Evolutionary conservation across 2,329 filamentous ascomycete species (phyloP).

Genomic region (Sporothrix humicola): DNA sequence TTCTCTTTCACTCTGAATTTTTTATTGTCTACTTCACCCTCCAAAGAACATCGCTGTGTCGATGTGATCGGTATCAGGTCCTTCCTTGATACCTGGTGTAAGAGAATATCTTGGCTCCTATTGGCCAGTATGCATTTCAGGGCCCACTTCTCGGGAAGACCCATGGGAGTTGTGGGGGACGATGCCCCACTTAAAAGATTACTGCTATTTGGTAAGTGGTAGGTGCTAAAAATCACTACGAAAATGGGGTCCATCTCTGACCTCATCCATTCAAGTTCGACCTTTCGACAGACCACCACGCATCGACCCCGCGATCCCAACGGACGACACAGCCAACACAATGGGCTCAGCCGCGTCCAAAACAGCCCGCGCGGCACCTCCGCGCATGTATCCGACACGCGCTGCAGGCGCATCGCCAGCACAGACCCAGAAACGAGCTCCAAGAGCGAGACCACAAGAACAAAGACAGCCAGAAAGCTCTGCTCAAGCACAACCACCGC

Average conservation of each 20-base stretch:
- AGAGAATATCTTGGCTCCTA: neutral
- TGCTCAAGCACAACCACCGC: neutral
- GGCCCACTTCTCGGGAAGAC: neutral
- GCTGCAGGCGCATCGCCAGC: constrained; percentile 41
- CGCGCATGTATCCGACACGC: constrained; percentile 54
- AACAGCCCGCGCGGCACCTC: constrained; percentile 46
- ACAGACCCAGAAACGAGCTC: constrained; percentile 9
- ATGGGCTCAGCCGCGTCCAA: constrained; percentile 58
- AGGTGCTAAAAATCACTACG: too few relatives aligned
- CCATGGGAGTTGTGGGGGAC: neutral
- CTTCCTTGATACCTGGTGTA: neutral
- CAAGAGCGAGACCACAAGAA: constrained; percentile 24
- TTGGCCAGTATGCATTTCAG: neutral
- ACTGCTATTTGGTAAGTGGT: neutral
- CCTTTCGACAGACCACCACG: neutral
- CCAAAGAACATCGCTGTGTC: too few relatives aligned
- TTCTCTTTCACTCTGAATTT: too few relatives aligned
- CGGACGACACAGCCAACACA: constrained; percentile 11
- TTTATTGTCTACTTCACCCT: too few relatives aligned
- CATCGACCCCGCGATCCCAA: neutral
- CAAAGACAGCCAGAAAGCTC: constrained; percentile 38
- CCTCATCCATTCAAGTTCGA: neutral
- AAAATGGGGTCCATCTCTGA: constrained; percentile 6
- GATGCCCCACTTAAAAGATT: constrained; percentile 6
- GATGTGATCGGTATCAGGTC: too few relatives aligned